Base-by-base conservation (phyloP, 2,329 filamentous ascomycete genomes). In the Verticillium isaacii region DNA sequence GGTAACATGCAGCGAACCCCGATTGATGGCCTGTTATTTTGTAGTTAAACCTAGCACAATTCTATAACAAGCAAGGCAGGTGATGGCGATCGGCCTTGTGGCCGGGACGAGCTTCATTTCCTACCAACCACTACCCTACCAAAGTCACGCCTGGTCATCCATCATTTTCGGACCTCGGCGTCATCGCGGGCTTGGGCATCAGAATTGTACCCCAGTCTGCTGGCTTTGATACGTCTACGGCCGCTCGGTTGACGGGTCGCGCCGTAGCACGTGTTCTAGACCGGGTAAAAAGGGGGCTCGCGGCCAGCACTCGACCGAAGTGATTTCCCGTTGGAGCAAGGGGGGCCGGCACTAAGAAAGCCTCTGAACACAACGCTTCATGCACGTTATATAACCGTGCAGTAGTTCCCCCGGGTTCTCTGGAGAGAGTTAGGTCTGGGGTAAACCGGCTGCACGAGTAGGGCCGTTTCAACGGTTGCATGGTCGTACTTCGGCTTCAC, bases 401-500 rank as follows among this genome's bases (percentile, higher is more conserved):
- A 50, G 29, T 34, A 57, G 55, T 19, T 19, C 25, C 56, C 56
- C 56, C 56, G 56, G 56, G 37, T 58, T 39, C 41, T 29, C 56
- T 50, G 57, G 23, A 32, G 29, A 15, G 29, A 41, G 37, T 50
- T 58, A 58, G 32, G 50, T 50, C 37, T 58, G 57, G 57, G 32
- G 37, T 39, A 50, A 34, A 50, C 14, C 45, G 39, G 57, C 57
- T 39, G 41, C 37, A 41, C 23, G 57, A 58, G 23, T 58, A 58
- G 57, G 57, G 57, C 57, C 57, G 57, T 58, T 58, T 58, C 34
- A 29, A 32, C 34, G 23, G 37, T 50, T 41, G 37, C 37, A 32
- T 45, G 57, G 39, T 29, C 37, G 57, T 32, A 45, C 39, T 41
- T 58, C 57, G 57, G 57, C 57, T 58, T 32, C 29, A 58, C 57